Percentiles rank a stretch among this genome's conserved stretches.
These are phyloP conservation scores for Pouteria glomerata DNA, from an alignment of 148 eudicot genomes.

Conservation along the genomic window DNA sequence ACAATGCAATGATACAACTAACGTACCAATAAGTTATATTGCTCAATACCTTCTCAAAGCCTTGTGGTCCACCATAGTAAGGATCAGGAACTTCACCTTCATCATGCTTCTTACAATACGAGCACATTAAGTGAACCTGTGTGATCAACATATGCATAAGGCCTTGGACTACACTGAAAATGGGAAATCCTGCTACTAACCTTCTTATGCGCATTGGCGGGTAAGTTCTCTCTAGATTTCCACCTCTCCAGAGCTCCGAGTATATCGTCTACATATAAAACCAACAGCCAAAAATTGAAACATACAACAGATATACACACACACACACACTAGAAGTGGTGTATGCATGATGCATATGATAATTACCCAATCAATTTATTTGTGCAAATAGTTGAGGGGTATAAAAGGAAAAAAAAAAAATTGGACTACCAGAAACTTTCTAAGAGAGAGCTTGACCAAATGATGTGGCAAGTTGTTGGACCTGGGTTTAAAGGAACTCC, in stretches of 20 bases:
- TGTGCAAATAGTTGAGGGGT: too few relatives aligned
- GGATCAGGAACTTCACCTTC: constrained; percentile 96
- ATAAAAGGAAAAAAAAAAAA: too few relatives aligned
- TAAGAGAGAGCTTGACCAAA: too few relatives aligned
- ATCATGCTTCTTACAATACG: constrained; percentile 80
- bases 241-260: constrained; percentile 71
- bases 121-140: constrained; percentile 89
- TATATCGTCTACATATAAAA: constrained; percentile 55
- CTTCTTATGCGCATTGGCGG: constrained; percentile 75
- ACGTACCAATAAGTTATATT: background rate
- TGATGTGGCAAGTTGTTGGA: too few relatives aligned
- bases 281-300: constrained; percentile 2
- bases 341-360: too few relatives aligned
- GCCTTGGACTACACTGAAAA: background rate
- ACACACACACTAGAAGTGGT: too few relatives aligned
- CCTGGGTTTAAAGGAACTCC: too few relatives aligned
- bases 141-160: constrained; percentile 7
- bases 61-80: constrained; percentile 87
- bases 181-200: constrained; percentile 20
- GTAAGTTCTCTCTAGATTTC: constrained; percentile 56
- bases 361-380: too few relatives aligned
- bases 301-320: background rate
- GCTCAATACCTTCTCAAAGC: constrained; percentile 83
- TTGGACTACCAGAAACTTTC: too few relatives aligned
- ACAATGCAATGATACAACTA: too few relatives aligned